A percentile compares a stretch with the other conserved stretches of the same genome.
phyloP scores from a whole-genome alignment of 495 filamentous ascomycete genomes.

The Penicillium steckii region DNA sequence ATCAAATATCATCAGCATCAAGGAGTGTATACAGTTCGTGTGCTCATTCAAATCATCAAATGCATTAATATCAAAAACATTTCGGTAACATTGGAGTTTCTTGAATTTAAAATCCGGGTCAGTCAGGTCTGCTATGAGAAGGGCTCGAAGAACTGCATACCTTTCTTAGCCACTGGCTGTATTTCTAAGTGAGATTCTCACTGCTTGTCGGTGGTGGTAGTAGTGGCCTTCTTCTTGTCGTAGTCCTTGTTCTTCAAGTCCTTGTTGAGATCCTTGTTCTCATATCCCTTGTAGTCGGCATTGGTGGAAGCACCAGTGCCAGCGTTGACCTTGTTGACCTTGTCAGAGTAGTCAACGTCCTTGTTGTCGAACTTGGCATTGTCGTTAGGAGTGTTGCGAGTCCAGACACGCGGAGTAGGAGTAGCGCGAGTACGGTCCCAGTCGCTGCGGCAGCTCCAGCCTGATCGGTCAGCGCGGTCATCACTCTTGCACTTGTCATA shows the following conservation, averaged over 20 bases:
- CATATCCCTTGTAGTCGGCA: background rate
- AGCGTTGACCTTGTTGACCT: background rate
- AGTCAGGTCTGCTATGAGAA: background rate
- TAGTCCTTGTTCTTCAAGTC: constrained; percentile 3
- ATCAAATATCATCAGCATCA: constrained; percentile 11
- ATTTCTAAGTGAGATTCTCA: background rate
- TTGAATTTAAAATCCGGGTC: too few relatives aligned
- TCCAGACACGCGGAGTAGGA: constrained; percentile 8
- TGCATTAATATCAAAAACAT: constrained; percentile 7
- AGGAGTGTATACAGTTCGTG: constrained; percentile 31
- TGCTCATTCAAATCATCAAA: constrained; percentile 18
- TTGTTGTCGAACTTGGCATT: background rate
- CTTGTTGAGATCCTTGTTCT: constrained; percentile 2
- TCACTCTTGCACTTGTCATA: constrained; percentile 12
- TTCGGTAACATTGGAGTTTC: too few relatives aligned
- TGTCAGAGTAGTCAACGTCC: background rate
- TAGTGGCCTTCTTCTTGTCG: background rate
- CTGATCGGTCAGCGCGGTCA: constrained; percentile 8
- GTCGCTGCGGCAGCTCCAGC: constrained; percentile 10
- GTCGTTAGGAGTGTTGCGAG: constrained; percentile 6
- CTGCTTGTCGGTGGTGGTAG: background rate
- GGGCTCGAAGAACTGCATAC: background rate
- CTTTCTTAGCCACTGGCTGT: background rate
- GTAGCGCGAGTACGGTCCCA: constrained; percentile 13
- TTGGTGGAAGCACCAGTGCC: background rate